Evolutionary conservation across 2,329 filamentous ascomycete genomes (phyloP), one percentile per base, ranked within the genome.

Genomic region (Sclerotinia glacialis): DNA sequence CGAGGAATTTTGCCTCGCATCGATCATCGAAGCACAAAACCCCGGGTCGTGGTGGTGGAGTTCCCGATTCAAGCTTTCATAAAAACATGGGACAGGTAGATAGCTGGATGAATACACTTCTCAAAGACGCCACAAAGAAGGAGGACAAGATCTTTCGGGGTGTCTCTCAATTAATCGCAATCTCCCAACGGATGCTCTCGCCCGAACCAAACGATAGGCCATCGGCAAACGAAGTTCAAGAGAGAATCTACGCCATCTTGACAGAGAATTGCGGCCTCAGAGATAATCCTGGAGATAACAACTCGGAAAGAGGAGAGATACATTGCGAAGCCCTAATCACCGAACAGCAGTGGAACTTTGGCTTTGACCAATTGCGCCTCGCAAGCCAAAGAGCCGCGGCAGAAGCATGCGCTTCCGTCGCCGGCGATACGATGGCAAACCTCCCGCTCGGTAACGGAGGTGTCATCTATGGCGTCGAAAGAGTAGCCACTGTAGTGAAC

Each of bases 11-110:
- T 73, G 80, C 85, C 44, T 82, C 85, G 31, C 87, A 91, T 74
- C 86, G 90, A 7, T 83, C 85, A 1, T 83, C 85, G 4, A 88
- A 87, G 74, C 86, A 89, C 74, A 88, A 87, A 74, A 83, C 72
- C 12, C 70, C 73, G 0, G 74, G 74, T 28, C 71, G 74, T 26
- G 85, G 85, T 40, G 86, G 85, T 16, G 86, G 86, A 7, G 83
- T 88, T 1, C 74, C 74, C 2, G 89, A 92, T 77, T 83, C 88
- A 0, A 90, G 88, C 0, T 93, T 90, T 76, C 89, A 92, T 76
- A 84, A 85, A 70, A 91, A 92, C 71, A 79, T 89, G 1, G 83
- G 85, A 21, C 88, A 90, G 75, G 83, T 92, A 2, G 85, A 89
- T 69, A 81, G 81, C 18, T 93, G 90, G 90, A 89, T 91, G 79